phyloP scores from a whole-genome alignment of 2,329 filamentous ascomycete genomes.

The Calonectria leucothoes region DNA sequence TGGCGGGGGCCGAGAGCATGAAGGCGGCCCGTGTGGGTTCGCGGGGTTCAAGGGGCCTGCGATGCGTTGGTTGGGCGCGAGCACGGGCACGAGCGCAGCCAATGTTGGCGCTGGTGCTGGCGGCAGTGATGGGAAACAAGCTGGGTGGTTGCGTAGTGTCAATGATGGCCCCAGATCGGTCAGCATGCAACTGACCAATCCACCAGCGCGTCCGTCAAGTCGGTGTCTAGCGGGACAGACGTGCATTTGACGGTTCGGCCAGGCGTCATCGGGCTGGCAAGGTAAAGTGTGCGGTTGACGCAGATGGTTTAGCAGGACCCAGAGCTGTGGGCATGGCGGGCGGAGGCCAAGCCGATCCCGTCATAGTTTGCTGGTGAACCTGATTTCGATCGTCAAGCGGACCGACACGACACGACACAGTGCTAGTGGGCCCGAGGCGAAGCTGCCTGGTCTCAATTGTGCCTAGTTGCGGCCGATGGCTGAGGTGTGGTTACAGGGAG shows the following conservation, averaged over 20 bases:
- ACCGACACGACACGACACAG: conserved; percentile 24
- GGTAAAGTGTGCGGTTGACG: conserved; percentile 4
- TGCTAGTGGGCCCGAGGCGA: conserved; percentile 13
- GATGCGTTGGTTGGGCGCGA: conserved; percentile 2
- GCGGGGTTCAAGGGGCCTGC: conserved; percentile 11
- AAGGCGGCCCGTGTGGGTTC: conserved; percentile 23
- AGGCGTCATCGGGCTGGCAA: conserved; percentile 9
- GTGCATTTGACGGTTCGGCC: conserved; percentile 11
- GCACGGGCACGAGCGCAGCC: neutral
- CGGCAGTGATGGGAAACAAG: neutral
- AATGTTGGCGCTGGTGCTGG: neutral
- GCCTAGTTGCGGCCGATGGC: conserved; percentile 12
- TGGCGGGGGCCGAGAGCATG: conserved; percentile 1
- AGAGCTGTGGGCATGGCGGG: conserved; percentile 26
- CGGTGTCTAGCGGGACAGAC: conserved; percentile 2
- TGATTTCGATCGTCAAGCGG: conserved; percentile 32
- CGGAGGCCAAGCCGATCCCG: conserved; percentile 25
- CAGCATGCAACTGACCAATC: conserved; percentile 4
- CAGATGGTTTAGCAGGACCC: conserved; percentile 23
- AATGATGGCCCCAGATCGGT: neutral
- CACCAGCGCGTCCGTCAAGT: neutral
- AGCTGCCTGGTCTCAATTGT: conserved; percentile 1
- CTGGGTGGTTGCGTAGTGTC: neutral
- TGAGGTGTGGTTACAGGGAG: conserved; percentile 14
- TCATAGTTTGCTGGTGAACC: conserved; percentile 17